Percentiles rank a stretch among this genome's conserved stretches.
phyloP scores from a whole-genome alignment of 441 rosid genomes.

The Biscutella laevigata region DNA sequence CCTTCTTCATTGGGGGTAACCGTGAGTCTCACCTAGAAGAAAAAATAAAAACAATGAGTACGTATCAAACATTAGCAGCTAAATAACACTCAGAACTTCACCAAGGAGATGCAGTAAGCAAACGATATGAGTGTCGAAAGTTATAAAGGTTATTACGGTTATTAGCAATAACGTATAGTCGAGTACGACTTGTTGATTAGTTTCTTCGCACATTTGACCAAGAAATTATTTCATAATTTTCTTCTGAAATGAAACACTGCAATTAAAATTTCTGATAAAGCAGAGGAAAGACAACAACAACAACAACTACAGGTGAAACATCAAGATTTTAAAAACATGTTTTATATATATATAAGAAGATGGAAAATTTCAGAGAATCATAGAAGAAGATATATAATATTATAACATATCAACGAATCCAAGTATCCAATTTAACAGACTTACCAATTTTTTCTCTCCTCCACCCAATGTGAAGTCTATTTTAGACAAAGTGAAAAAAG shows the following conservation, averaged over 20 bases:
- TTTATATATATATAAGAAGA: conserved; percentile 3
- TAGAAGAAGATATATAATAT: background rate
- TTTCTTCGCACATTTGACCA: conserved; percentile 5
- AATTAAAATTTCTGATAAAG: conserved; percentile 3
- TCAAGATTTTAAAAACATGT: conserved; percentile 1
- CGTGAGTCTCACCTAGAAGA: conserved; percentile 66
- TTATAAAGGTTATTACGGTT: conserved; percentile 7
- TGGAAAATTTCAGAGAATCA: background rate
- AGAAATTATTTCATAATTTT: background rate
- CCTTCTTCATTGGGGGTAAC: conserved; percentile 89
- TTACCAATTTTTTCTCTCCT: conserved; percentile 58
- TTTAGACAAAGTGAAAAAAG: conserved; percentile 62
- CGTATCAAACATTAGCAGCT: conserved; percentile 6
- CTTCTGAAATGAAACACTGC: conserved; percentile 7
- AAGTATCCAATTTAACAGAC: conserved; percentile 25
- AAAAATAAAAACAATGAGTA: background rate
- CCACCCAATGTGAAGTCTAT: conserved; percentile 56
- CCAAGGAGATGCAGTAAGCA: conserved; percentile 2
- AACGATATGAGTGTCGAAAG: background rate
- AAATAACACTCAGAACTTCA: conserved; percentile 1
- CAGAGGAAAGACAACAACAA: background rate
- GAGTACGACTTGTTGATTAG: background rate
- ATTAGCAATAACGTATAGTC: background rate
- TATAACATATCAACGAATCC: conserved; percentile 14
- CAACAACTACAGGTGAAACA: conserved; percentile 12